Percentiles rank a stretch among this genome's conserved stretches.
Conservation (phyloP, 2,329 filamentous ascomycete species). For the Coniochaeta hoffmannii region DNA sequence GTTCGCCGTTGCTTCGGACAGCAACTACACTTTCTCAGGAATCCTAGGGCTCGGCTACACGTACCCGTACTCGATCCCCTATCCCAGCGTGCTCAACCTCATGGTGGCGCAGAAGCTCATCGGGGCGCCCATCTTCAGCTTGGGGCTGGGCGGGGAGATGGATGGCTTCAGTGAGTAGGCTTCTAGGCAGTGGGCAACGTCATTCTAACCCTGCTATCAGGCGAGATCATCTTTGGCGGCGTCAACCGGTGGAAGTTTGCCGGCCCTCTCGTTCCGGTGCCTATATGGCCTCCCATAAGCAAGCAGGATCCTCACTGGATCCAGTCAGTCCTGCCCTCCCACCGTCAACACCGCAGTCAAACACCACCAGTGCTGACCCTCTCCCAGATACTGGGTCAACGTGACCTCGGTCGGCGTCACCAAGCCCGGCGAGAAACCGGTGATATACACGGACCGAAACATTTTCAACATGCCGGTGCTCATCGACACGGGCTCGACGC, state of each 20-base stretch:
- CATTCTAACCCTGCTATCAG: slow-evolving; percentile 9
- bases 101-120: slow-evolving; percentile 24
- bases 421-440: slow-evolving; percentile 15
- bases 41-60: slow-evolving; percentile 29
- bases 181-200: background rate
- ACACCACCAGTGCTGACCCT: background rate
- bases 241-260: slow-evolving; percentile 36
- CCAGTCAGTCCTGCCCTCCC: slow-evolving; percentile 19
- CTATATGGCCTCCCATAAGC: slow-evolving; percentile 26
- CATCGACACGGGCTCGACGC: slow-evolving; percentile 56
- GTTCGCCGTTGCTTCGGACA: slow-evolving; percentile 27
- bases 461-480: slow-evolving; percentile 36
- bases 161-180: slow-evolving; percentile 20
- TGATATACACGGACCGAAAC: slow-evolving; percentile 16
- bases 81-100: slow-evolving; percentile 25
- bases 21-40: slow-evolving; percentile 27
- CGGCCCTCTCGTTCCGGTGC: slow-evolving; percentile 14
- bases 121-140: slow-evolving; percentile 26
- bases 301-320: slow-evolving; percentile 23
- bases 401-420: slow-evolving; percentile 27
- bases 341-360: background rate
- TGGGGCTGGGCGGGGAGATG: slow-evolving; percentile 25
- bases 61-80: slow-evolving; percentile 24
- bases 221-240: slow-evolving; percentile 36
- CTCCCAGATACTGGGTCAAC: slow-evolving; percentile 27